Base-by-base conservation (phyloP, 345 rosid species). In the Toxicodendron radicans region DNA sequence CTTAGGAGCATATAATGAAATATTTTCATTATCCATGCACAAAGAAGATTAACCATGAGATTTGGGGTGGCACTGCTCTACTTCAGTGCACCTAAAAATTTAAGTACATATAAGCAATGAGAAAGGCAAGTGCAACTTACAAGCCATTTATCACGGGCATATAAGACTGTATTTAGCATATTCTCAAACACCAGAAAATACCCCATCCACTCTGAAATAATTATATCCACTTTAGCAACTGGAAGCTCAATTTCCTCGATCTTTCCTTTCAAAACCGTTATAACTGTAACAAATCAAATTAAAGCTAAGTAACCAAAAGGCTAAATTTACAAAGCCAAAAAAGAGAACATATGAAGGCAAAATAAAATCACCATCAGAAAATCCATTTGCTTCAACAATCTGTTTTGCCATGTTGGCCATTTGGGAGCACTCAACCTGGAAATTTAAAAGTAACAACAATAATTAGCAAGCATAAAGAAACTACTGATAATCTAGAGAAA, bases 171-270 rank as follows among this genome's bases (percentile, higher is more conserved):
- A 68, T 93, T 82, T 75, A 96, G 78, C 99, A 96, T 96, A 70
- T 96, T 96, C 86, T 96, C 99, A 66, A 87, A 96, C 85, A 96
- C 78, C 76, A 96, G 78, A 83, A 96, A 96, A 82, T 96, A 96
- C 23, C 98, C 99, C 99, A 93, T 96, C 98, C 98, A 93, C 90
- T 96, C 98, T 48, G 98, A 96, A 72, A 96, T 89, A 69, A 96
- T 96, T 71, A 96, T 88, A 83, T 96, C 99, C 60, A 96, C 99
- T 87, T 92, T 92, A 33, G 82, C 75, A 10, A 83, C 87, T 1
- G 99, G 99, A 45, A 96, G 92, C 82, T 93, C 99, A 62, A 93
- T 83, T 71, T 96, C 99, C 79, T 96, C 99, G 2, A 96, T 84
- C 89, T 96, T 96, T 46, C 99, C 98, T 86, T 93, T 96, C 85